Evolutionary conservation across 2,329 filamentous ascomycete species (phyloP), one percentile per base, ranked within the genome.

Genomic region (Colletotrichum noveboracense): DNA sequence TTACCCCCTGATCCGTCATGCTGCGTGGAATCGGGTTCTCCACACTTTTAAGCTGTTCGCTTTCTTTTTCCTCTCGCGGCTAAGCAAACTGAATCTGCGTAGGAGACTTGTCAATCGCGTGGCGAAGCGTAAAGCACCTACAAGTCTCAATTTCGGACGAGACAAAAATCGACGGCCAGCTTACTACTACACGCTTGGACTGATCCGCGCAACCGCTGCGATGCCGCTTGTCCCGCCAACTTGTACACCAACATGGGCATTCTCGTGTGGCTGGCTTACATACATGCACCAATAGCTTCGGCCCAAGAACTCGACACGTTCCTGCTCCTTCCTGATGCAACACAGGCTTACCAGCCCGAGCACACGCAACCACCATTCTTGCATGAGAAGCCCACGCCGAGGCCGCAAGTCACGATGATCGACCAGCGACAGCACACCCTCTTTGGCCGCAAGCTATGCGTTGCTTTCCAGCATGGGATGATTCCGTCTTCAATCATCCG

Each of bases 31-130:
- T 52, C 36, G 9, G 21, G 6, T 16, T 62, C 72, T 36, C 64
- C 73, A 75, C 64, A 58, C 32, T 62, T 64, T 48, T 60, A 73
- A 66, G 38, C 43, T 65, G 26, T 32, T 73, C 58, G 43, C 65
- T 76, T 74, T 73, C 70, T 73, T 68, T 73, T 72, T 73, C 28
- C 48, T 68, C 56, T 69, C 24, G 43, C 43, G 34, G 21, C 70
- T 69, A 68, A 74, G 70, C 70, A 68, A 21, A 38, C 32, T 55
- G 58, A 26, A 56, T 58, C 32, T 58, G 64, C 38, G 43, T 65
- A 48, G 32, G 43, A 30, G 16, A 68, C 26, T 65, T 73, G 56
- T 61, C 62, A 65, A 60, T 69, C 48, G 34, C 70, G 70, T 69
- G 64, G 65, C 58, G 26, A 74, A 43, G 38, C 24, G 70, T 48